Percentiles rank a stretch among this genome's conserved stretches.
Conservation (phyloP, 2,329 filamentous ascomycete species). For the Cladophialophora bantiana region DNA sequence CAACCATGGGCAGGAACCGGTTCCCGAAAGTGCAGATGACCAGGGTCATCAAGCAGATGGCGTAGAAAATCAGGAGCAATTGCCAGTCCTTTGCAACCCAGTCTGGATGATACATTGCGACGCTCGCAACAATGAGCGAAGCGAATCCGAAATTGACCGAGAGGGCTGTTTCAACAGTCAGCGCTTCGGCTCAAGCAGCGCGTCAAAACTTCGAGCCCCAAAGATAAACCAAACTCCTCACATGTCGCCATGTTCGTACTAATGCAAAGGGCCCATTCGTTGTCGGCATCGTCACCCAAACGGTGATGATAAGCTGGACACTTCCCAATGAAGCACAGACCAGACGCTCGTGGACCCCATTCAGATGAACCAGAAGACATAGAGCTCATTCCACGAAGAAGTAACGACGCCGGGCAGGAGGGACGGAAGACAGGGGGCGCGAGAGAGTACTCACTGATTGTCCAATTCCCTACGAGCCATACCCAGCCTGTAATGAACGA, state of each 20-base stretch:
- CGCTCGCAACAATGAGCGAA: slow-evolving; percentile 59
- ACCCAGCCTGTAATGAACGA: slow-evolving; percentile 63
- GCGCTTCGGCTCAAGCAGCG: background rate
- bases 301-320: background rate
- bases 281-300: background rate
- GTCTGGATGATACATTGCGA: slow-evolving; percentile 63
- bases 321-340: background rate
- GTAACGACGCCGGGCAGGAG: too few relatives aligned
- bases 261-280: background rate
- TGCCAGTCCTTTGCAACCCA: slow-evolving; percentile 67
- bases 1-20: slow-evolving; percentile 68
- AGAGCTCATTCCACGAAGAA: background rate
- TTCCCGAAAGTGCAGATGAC: slow-evolving; percentile 72
- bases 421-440: too few relatives aligned
- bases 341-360: background rate
- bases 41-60: slow-evolving; percentile 69
- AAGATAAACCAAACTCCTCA: background rate
- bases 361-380: background rate
- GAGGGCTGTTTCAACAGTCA: slow-evolving; percentile 53
- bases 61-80: slow-evolving; percentile 74
- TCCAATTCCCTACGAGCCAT: slow-evolving; percentile 61
- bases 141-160: slow-evolving; percentile 65
- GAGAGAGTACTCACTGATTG: slow-evolving; percentile 20
- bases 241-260: too few relatives aligned
- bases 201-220: background rate